These are phyloP conservation scores for Selaginella moellendorffii DNA, from an alignment of 75 land plant species.

Conservation along the genomic window DNA sequence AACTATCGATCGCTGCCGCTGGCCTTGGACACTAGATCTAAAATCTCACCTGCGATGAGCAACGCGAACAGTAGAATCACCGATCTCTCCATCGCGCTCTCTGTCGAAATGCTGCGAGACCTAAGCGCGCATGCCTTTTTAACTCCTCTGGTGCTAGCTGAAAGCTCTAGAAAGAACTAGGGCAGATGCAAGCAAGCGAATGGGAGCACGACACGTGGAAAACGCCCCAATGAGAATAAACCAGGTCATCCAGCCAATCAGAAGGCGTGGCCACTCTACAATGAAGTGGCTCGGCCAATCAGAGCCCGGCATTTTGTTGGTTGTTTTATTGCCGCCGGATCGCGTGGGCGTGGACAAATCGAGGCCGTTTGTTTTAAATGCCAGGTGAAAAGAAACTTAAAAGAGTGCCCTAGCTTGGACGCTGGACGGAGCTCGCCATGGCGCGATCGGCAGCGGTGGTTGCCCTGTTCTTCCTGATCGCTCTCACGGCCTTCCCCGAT, in stretches of 20 bases:
- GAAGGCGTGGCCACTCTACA: not conserved
- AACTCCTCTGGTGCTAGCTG: not conserved
- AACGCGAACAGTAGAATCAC: not conserved
- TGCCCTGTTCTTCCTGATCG: constrained; percentile 16
- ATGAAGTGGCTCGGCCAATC: constrained; percentile 1
- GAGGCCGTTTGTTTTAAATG: not conserved
- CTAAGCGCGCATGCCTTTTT: not conserved
- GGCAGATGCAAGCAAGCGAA: not conserved
- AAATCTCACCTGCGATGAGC: not conserved
- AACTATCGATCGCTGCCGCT: not conserved
- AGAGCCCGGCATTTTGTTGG: not conserved
- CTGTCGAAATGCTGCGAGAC: too few species aligned
- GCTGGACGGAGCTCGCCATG: constrained; percentile 10
- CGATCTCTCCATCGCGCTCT: not conserved
- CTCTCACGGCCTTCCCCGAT: constrained; percentile 26
- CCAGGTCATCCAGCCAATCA: not conserved
- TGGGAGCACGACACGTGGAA: not conserved
- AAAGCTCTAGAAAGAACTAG: not conserved
- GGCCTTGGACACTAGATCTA: not conserved
- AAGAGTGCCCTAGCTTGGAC: not conserved
- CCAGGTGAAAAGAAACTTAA: not conserved
- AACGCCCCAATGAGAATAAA: not conserved
- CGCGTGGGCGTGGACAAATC: not conserved
- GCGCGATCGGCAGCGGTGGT: constrained; percentile 11
- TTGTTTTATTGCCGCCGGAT: not conserved